Evolutionary conservation across 257 asterid genomes (phyloP).

Genomic region (Solanum sejunctum): DNA sequence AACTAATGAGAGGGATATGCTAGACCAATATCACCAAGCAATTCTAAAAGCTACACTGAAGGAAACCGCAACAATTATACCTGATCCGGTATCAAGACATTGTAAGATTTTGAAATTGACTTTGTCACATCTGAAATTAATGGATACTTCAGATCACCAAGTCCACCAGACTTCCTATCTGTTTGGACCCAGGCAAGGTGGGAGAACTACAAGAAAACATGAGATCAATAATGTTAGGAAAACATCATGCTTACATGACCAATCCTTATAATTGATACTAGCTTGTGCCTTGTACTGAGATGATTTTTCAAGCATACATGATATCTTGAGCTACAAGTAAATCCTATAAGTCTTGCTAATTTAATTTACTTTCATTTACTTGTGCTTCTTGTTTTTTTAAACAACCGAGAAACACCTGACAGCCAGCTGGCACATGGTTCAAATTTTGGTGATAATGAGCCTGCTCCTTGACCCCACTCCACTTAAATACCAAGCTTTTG

Average conservation of each 20-base stretch:
- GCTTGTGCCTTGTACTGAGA: neutral
- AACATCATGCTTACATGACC: neutral
- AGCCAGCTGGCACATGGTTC: neutral
- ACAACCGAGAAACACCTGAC: neutral
- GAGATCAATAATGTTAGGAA: neutral
- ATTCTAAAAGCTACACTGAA: neutral
- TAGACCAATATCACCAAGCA: neutral
- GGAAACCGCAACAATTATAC: conserved; percentile 9
- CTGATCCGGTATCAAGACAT: conserved; percentile 74
- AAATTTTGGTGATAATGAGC: neutral
- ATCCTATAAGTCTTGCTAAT: neutral
- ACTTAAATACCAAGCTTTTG: neutral
- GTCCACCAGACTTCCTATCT: conserved; percentile 88
- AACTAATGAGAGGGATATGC: neutral
- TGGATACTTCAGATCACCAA: conserved; percentile 86
- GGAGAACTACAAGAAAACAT: conserved; percentile 24
- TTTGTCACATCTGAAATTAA: conserved; percentile 77
- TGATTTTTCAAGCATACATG: neutral
- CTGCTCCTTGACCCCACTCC: neutral
- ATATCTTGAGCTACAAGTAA: neutral
- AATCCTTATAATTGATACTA: neutral
- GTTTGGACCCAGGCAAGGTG: conserved; percentile 98
- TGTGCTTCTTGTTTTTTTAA: neutral
- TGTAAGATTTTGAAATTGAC: conserved; percentile 56
- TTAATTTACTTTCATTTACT: neutral